Base-by-base conservation (phyloP, 495 filamentous ascomycete genomes). In the Eremomyces bilateralis region DNA sequence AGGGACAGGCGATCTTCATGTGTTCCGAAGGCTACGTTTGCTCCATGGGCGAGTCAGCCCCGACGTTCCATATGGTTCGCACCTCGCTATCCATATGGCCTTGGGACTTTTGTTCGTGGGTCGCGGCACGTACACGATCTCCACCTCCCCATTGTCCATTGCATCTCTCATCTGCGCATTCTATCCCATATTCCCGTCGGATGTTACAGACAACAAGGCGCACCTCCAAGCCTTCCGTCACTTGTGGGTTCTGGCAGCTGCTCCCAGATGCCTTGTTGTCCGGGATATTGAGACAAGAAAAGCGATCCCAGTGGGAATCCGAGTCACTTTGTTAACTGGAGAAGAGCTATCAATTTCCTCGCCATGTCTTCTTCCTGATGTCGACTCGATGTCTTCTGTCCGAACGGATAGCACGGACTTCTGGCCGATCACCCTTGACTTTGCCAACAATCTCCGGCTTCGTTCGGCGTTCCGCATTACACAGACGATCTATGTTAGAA, bases 141-240 rank as follows among this genome's bases (percentile, higher is more conserved):
- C 81, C 33, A 95, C 83, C 10, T 84, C 78, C 15, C 73, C 92
- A 48, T 52, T 88, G 11, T 82, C 88, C 21, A 68, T 85, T 32
- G 83, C 83, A 4, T 68, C 80, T 1, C 63, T 99, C 4, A 64
- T 99, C 13, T 80, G 84, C 35, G 76, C 88, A 1, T 88, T 99
- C 50, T 95, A 95, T 45, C 88, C 88, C 0, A 63, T 94, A 16
- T 95, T 85, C 52, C 88, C 88, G 1, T 71, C 70, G 19, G 72
- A 71, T 3, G 76, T 93, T 2, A 72, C 88, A 33, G 88, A 95
- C 58, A 94, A 93, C 48, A 78, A 75, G 47, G 81, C 78, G 18
- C 88, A 99, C 41, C 64, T 95, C 2, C 88, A 99, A 62, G 88
- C 88, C 4, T 91, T 95, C 62, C 75, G 90, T 1, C 88, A 99